These are phyloP conservation scores for Talaromyces sp. DNA, from an alignment of 2,329 filamentous ascomycete species.

Conservation along the genomic window DNA sequence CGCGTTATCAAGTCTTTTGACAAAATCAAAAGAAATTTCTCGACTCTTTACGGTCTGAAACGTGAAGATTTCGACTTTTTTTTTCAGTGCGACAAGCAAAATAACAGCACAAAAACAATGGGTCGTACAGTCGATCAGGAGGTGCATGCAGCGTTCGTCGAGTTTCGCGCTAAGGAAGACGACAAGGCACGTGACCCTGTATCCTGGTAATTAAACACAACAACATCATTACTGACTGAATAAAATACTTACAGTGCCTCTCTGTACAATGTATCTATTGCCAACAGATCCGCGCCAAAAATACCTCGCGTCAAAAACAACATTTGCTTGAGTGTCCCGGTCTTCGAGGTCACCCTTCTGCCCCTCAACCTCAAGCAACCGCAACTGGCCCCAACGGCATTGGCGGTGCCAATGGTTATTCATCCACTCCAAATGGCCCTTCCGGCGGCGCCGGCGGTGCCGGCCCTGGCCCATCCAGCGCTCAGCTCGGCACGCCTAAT, in stretches of 20 bases:
- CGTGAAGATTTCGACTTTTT: neutral
- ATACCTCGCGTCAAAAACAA: conserved; percentile 51
- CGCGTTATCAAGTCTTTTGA: neutral
- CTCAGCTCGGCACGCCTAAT: conserved; percentile 40
- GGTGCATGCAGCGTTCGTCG: conserved; percentile 52
- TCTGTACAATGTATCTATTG: conserved; percentile 54
- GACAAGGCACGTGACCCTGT: conserved; percentile 45
- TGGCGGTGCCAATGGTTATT: conserved; percentile 41
- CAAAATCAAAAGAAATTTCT: neutral
- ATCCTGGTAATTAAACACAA: conserved; percentile 32
- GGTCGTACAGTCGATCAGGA: conserved; percentile 52
- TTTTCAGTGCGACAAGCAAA: conserved; percentile 10
- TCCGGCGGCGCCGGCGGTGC: conserved; percentile 32
- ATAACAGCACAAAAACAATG: conserved; percentile 33
- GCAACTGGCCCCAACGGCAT: conserved; percentile 40
- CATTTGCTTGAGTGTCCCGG: conserved; percentile 50
- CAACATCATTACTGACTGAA: conserved; percentile 31
- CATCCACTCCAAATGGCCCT: conserved; percentile 40
- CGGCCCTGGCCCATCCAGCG: conserved; percentile 29
- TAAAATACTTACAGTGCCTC: conserved; percentile 40
- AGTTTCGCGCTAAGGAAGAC: conserved; percentile 53
- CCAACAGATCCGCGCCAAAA: conserved; percentile 52
- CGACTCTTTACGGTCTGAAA: neutral
- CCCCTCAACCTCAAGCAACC: conserved; percentile 41
- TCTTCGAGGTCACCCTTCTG: conserved; percentile 44